These are phyloP conservation scores for Cystobasidium ongulense DNA, from an alignment of 768 basidiomycete genomes.

Conservation along the genomic window DNA sequence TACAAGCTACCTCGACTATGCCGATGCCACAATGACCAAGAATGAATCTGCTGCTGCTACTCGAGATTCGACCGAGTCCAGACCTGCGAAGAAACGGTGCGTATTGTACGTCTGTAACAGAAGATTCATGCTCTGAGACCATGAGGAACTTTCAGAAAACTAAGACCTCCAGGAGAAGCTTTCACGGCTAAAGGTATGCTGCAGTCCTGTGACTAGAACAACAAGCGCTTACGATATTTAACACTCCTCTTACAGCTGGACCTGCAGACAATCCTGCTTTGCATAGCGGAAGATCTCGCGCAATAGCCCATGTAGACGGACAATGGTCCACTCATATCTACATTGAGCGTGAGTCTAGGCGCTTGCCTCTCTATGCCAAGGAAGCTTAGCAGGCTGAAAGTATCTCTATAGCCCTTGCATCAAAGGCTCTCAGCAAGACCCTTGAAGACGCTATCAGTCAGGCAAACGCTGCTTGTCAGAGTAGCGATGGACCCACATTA, in stretches of 20 bases:
- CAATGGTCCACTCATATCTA: conserved; percentile 76
- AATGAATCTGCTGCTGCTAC: background rate
- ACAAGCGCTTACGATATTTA: background rate
- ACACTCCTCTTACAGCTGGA: conserved; percentile 13
- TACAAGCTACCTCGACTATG: background rate
- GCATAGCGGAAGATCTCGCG: conserved; percentile 75
- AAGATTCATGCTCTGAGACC: no score
- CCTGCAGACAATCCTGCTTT: conserved; percentile 58
- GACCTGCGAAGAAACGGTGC: background rate
- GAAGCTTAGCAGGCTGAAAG: background rate
- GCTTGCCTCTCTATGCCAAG: no score
- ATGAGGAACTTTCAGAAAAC: background rate
- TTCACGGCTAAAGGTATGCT: background rate
- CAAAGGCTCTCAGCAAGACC: conserved; percentile 48
- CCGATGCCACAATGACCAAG: background rate
- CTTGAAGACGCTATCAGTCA: conserved; percentile 49
- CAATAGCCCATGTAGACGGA: conserved; percentile 72
- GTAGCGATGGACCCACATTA: conserved; percentile 40
- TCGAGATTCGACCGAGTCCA: background rate
- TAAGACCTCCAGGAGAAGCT: conserved; percentile 2
- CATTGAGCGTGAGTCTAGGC: conserved; percentile 53
- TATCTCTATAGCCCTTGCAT: conserved; percentile 44
- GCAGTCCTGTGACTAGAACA: no score
- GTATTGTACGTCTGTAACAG: background rate
- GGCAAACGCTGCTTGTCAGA: conserved; percentile 44